These are phyloP conservation scores for Plasmodium billcollinsi DNA, from an alignment of 169 alveolate species.

Conservation along the genomic window DNA sequence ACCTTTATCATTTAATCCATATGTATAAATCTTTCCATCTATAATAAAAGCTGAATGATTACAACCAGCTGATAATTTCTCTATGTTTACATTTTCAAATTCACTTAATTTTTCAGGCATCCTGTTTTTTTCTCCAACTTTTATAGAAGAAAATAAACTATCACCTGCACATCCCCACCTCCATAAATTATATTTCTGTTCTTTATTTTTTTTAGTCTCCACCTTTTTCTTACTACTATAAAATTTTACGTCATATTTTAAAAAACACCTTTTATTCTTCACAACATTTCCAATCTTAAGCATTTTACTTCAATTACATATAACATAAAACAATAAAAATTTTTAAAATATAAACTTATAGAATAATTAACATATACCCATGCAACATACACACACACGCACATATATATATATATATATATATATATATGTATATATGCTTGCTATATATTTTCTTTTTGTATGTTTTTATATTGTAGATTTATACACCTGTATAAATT, in stretches of 20 bases:
- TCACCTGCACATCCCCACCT: slow-evolving; percentile 76
- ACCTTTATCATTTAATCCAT: slow-evolving; percentile 69
- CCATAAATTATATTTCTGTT: slow-evolving; percentile 53
- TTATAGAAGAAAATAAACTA: slow-evolving; percentile 52
- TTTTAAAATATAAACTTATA: too few relatives aligned
- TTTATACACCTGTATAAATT: too few relatives aligned
- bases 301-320: slow-evolving; percentile 12
- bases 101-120: slow-evolving; percentile 46
- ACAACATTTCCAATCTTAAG: slow-evolving; percentile 11
- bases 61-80: slow-evolving; percentile 63
- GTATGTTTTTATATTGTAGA: too few relatives aligned
- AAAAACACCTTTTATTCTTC: slow-evolving; percentile 10
- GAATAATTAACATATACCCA: too few relatives aligned
- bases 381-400: too few relatives aligned
- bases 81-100: slow-evolving; percentile 60
- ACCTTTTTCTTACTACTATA: slow-evolving; percentile 43
- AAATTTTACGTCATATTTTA: slow-evolving; percentile 4
- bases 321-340: too few relatives aligned
- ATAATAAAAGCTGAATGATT: slow-evolving; percentile 64
- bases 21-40: slow-evolving; percentile 60
- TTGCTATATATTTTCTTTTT: too few relatives aligned
- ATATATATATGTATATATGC: too few relatives aligned
- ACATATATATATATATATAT: too few relatives aligned
- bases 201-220: slow-evolving; percentile 6
- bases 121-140: slow-evolving; percentile 52